A percentile compares a stretch with the other conserved stretches of the same genome.
Conservation (phyloP, 371 early-diverging fungal genomes). For the Lichtheimia corymbifera region DNA sequence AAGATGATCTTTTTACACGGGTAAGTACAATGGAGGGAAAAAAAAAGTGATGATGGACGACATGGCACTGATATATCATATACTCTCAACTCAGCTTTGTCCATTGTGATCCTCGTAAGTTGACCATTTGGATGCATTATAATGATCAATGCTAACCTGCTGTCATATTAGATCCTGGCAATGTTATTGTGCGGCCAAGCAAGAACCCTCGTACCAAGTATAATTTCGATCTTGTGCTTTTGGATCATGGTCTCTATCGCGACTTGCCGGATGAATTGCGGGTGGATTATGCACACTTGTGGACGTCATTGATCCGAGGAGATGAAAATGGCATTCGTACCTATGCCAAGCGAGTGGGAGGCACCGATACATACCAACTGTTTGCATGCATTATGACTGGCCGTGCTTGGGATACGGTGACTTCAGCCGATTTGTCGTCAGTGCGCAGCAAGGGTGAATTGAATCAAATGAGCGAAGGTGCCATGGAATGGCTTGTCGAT, state of each 20-base stretch:
- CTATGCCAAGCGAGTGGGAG: constrained; percentile 59
- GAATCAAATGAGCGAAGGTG: constrained; percentile 32
- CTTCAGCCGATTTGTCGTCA: constrained; percentile 36
- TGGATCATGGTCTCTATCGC: constrained; percentile 96
- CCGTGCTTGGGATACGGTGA: constrained; percentile 74
- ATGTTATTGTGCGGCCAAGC: constrained; percentile 71
- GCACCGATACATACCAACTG: constrained; percentile 72
- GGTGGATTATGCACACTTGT: constrained; percentile 85
- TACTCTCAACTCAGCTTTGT: constrained; percentile 49
- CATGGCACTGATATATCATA: neutral
- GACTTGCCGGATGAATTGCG: constrained; percentile 72
- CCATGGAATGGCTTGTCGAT: constrained; percentile 59
- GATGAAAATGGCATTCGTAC: constrained; percentile 67
- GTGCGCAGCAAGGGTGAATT: constrained; percentile 55
- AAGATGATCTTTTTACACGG: constrained; percentile 94
- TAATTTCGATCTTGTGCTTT: constrained; percentile 86
- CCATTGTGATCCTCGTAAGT: constrained; percentile 78
- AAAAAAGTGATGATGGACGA: neutral
- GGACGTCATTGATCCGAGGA: constrained; percentile 82
- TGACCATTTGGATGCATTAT: neutral
- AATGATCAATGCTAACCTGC: neutral
- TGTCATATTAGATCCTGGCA: constrained; percentile 59
- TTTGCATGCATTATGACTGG: constrained; percentile 89
- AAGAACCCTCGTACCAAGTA: constrained; percentile 48
- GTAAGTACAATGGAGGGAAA: constrained; percentile 18